A percentile compares a stretch with the other conserved stretches of the same genome.
Conservation (phyloP, 768 basidiomycete genomes). For the Rubroboletus satanas region DNA sequence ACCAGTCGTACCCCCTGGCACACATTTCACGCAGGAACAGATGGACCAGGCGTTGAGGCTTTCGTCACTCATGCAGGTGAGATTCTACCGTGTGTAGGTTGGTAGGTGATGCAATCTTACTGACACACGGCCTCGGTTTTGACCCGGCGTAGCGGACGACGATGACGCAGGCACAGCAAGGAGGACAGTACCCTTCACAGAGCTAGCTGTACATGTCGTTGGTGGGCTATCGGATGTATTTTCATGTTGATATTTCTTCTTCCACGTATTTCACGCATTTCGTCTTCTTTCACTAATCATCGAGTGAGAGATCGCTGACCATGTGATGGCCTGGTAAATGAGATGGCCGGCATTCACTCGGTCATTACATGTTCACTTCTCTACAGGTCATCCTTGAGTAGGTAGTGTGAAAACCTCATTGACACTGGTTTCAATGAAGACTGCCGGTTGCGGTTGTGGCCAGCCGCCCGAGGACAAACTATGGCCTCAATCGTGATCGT, state of each 20-base stretch:
- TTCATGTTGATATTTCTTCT: conserved; percentile 6
- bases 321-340: neutral
- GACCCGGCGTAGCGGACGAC: conserved; percentile 18
- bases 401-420: neutral
- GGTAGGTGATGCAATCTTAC: neutral
- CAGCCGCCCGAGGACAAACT: neutral
- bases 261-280: conserved; percentile 5
- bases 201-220: conserved; percentile 19
- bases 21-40: conserved; percentile 45
- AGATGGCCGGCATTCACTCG: neutral
- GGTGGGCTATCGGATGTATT: conserved; percentile 16
- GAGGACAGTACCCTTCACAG: conserved; percentile 32
- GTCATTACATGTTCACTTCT: neutral
- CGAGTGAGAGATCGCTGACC: conserved; percentile 4
- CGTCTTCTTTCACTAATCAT: neutral
- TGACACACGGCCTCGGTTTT: neutral
- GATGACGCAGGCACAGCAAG: conserved; percentile 30
- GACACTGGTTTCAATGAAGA: neutral
- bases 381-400: neutral
- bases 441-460: neutral
- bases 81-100: neutral
- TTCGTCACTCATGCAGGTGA: conserved; percentile 35
- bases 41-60: conserved; percentile 42
- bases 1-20: conserved; percentile 33
- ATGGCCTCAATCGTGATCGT: neutral